Percentiles rank a stretch among this genome's conserved stretches.
Evolutionary conservation across 2,329 filamentous ascomycete species (phyloP).

Genomic region (Graphilbum fragrans): DNA sequence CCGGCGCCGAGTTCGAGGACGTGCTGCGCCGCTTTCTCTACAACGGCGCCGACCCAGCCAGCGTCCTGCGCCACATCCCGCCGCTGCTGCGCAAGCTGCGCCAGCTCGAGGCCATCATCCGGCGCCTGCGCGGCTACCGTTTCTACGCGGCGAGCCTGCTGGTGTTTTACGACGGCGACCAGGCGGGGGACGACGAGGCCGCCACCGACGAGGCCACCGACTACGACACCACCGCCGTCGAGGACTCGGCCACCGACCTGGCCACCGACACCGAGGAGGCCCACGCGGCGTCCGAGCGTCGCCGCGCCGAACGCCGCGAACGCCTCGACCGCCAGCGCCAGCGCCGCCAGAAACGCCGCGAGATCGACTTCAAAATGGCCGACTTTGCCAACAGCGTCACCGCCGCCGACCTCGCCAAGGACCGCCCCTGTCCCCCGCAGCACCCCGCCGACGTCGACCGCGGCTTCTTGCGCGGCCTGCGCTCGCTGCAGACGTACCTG

Average conservation of each 20-base stretch:
- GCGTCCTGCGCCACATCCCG: constrained; percentile 78
- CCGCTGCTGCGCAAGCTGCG: constrained; percentile 74
- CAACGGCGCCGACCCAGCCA: constrained; percentile 70
- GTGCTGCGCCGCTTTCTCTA: constrained; percentile 84
- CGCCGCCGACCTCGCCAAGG: constrained; percentile 56
- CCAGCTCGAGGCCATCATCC: constrained; percentile 72
- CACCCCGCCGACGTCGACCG: constrained; percentile 72
- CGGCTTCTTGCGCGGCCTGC: constrained; percentile 78
- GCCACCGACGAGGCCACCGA: constrained; percentile 60
- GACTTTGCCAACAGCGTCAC: constrained; percentile 98
- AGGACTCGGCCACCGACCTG: constrained; percentile 46
- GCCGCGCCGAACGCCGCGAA: constrained; percentile 1
- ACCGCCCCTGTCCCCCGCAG: constrained; percentile 65
- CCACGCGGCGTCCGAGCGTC: constrained; percentile 7
- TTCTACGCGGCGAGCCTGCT: constrained; percentile 93
- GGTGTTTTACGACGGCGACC: constrained; percentile 90
- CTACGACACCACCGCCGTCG: constrained; percentile 37
- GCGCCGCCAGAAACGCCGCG: constrained; percentile 34
- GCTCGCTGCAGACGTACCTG: constrained; percentile 72
- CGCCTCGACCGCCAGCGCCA: constrained; percentile 10
- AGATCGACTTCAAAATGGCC: constrained; percentile 91
- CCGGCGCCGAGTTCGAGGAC: constrained; percentile 77
- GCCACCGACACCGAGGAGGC: constrained; percentile 45
- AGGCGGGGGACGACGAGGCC: constrained; percentile 30
- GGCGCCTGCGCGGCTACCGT: constrained; percentile 69